These are phyloP conservation scores for Alternaria infectoria DNA, from an alignment of 2,329 filamentous ascomycete species.

Conservation along the genomic window DNA sequence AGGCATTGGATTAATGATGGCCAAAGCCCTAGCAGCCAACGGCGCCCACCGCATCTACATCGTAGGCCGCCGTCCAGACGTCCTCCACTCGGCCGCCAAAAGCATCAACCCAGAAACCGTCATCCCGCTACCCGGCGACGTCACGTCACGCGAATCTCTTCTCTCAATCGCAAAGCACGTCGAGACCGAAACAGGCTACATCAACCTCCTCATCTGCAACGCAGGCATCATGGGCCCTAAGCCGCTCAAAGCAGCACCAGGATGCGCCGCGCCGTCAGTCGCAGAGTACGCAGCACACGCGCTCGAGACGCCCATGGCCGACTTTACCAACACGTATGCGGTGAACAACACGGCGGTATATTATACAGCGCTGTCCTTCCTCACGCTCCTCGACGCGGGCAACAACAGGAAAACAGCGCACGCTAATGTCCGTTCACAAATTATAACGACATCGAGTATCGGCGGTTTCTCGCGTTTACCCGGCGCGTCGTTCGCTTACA, in stretches of 20 bases:
- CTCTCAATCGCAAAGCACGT: slow-evolving; percentile 17
- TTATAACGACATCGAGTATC: slow-evolving; percentile 26
- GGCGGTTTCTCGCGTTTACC: slow-evolving; percentile 8
- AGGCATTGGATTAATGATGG: slow-evolving; percentile 30
- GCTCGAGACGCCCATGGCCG: slow-evolving; percentile 25
- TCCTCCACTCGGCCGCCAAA: slow-evolving; percentile 17
- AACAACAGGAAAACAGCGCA: slow-evolving; percentile 33
- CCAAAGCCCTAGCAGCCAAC: slow-evolving; percentile 25
- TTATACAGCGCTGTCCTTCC: slow-evolving; percentile 51
- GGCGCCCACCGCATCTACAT: slow-evolving; percentile 29
- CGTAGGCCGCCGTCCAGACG: slow-evolving; percentile 22
- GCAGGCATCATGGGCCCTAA: slow-evolving; percentile 30
- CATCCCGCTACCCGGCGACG: slow-evolving; percentile 25
- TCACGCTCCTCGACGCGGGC: slow-evolving; percentile 51
- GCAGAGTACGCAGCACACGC: slow-evolving; percentile 26
- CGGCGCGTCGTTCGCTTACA: slow-evolving; percentile 25
- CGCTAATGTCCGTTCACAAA: slow-evolving; percentile 20
- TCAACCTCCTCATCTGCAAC: slow-evolving; percentile 34
- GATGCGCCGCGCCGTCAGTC: slow-evolving; percentile 12
- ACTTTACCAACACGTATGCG: slow-evolving; percentile 46
- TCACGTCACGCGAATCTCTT: slow-evolving; percentile 22
- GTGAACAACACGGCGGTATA: slow-evolving; percentile 51
- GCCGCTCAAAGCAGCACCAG: slow-evolving; percentile 20
- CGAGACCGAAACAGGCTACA: slow-evolving; percentile 16
- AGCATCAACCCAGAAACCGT: slow-evolving; percentile 19